Conservation (phyloP, 805 yeast species). For the Pichia eremophila region DNA sequence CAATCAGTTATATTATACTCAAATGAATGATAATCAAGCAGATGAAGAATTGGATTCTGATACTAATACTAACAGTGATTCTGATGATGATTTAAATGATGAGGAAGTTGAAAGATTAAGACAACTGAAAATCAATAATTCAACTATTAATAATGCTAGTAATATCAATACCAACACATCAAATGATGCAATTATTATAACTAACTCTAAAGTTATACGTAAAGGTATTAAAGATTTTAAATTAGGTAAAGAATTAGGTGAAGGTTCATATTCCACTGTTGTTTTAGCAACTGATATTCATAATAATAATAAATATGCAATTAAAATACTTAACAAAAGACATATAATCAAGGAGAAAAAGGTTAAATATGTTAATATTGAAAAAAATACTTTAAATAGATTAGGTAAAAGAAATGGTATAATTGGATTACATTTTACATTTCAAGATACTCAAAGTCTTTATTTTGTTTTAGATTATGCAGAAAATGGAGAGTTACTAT, state of each 20-base stretch:
- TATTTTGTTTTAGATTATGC: conserved; percentile 76
- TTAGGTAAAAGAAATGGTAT: conserved; percentile 48
- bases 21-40: background rate
- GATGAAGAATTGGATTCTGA: background rate
- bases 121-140: background rate
- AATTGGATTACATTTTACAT: conserved; percentile 63
- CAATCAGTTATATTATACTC: background rate
- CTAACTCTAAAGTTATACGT: conserved; percentile 31
- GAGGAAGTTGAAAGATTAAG: conserved; percentile 4
- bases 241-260: conserved; percentile 83
- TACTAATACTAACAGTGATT: conserved; percentile 5
- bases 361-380: conserved; percentile 77
- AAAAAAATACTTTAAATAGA: conserved; percentile 68
- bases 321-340: conserved; percentile 65
- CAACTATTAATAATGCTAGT: no score
- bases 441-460: conserved; percentile 65
- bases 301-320: conserved; percentile 58
- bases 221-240: conserved; percentile 72
- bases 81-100: conserved; percentile 7
- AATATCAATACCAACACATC: no score
- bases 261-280: conserved; percentile 94
- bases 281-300: conserved; percentile 72
- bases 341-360: conserved; percentile 76
- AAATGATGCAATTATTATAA: conserved; percentile 31
- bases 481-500: conserved; percentile 64